Evolutionary conservation across 306 rosid genomes (phyloP), one percentile per base, ranked within the genome.

Genomic region (Cajanus cajan): DNA sequence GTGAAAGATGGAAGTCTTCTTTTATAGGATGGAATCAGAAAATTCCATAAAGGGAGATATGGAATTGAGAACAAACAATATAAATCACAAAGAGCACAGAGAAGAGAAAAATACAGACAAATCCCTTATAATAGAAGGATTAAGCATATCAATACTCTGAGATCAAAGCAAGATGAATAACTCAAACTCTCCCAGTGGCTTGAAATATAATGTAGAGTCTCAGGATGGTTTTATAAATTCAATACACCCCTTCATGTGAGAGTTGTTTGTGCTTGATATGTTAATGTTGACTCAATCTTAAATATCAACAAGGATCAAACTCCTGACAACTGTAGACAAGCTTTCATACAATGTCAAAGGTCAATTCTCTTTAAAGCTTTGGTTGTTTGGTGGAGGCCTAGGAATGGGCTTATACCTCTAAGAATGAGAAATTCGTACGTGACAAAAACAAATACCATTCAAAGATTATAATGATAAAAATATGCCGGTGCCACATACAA

Each of bases 141-240:
- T 37, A 24, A 13, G 62, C 63, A 44, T 55, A 31, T 13, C 48
- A 8, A 78, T 18, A 36, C 6, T 61, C 61, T 36, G 39, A 40
- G 8, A 55, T 21, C 64, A 8, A 77, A 77, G 48, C 33, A 62
- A 44, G 64, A 37, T 25, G 58, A 77, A 52, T 57, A 77, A 77
- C 37, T 15, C 47, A 11, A 61, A 41, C 69, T 5, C 31, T n/a
- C 70, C 33, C 19, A 75, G 44, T 11, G 39, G 45, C 58, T 45
- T 4, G 62, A 31, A 25, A 18, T 62, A 54, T 63, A 28, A 18
- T 36, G 48, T 6, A 25, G 13, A 7, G 11, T 48, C 22, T 34
- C 28, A 62, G 11, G 8, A 65, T 19, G 52, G 43, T 48, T 48
- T 19, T 34, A 77, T 50, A 21, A 31, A 57, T 64, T 52, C 8